Percentiles rank a stretch among this genome's conserved stretches.
Conservation (phyloP, 331 rosid species). For the Phaseolus coccineus region DNA sequence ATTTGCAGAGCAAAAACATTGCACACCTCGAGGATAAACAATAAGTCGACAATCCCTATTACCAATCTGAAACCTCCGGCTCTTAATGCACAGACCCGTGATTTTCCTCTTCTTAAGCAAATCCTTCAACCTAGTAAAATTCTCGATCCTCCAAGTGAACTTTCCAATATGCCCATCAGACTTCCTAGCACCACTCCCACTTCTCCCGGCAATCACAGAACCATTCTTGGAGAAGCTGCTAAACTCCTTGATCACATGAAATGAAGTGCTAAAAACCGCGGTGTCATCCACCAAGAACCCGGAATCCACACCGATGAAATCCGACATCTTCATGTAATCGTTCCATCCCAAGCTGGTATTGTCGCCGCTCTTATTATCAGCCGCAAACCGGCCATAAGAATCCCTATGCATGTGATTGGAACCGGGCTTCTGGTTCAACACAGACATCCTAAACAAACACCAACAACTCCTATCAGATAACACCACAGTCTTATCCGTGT, state of each 20-base stretch:
- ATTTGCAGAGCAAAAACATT: conserved; percentile 38
- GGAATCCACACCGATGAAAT: conserved; percentile 77
- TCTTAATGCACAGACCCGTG: conserved; percentile 97
- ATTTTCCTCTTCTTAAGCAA: conserved; percentile 95
- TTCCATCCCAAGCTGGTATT: conserved; percentile 99
- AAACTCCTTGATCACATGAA: conserved; percentile 95
- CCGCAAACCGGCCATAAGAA: conserved; percentile 94
- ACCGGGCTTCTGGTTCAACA: conserved; percentile 92
- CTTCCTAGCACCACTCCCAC: conserved; percentile 83
- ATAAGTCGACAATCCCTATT: conserved; percentile 97
- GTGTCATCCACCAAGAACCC: conserved; percentile 89
- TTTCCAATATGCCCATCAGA: conserved; percentile 96
- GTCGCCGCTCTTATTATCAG: conserved; percentile 97
- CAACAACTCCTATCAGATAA: conserved; percentile 96
- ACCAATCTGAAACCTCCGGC: conserved; percentile 98
- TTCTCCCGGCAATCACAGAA: conserved; percentile 72
- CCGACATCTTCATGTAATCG: conserved; percentile 97
- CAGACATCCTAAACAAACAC: conserved; percentile 98
- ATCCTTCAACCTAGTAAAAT: conserved; percentile 95
- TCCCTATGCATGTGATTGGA: conserved; percentile 97
- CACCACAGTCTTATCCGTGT: conserved; percentile 81
- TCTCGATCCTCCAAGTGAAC: conserved; percentile 97
- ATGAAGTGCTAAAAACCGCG: conserved; percentile 90
- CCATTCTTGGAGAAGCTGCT: conserved; percentile 95
- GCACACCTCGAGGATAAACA: conserved; percentile 97